Percentiles rank a stretch among this genome's conserved stretches.
Evolutionary conservation across 306 rosid species (phyloP).

Genomic region (Notholithocarpus densiflorus): DNA sequence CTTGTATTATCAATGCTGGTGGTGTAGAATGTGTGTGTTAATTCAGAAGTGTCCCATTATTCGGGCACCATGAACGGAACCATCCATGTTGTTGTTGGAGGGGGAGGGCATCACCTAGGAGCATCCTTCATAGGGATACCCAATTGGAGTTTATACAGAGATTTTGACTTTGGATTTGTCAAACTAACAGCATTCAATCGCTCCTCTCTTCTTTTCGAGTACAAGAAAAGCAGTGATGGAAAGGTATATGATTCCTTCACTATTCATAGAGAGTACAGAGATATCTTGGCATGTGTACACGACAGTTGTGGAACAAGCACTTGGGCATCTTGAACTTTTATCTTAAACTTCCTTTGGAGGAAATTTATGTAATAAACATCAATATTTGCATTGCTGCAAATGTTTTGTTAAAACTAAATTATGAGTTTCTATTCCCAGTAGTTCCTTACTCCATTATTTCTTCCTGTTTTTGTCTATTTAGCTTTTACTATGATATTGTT

Average conservation of each 20-base stretch:
- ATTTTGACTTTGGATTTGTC: slow-evolving; percentile 63
- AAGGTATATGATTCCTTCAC: slow-evolving; percentile 67
- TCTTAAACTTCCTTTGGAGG: background rate
- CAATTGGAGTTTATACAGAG: slow-evolving; percentile 68
- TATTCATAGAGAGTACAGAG: slow-evolving; percentile 59
- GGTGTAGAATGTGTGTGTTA: slow-evolving; percentile 66
- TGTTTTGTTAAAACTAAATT: too few species aligned
- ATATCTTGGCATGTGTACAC: slow-evolving; percentile 73
- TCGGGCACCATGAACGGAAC: slow-evolving; percentile 68
- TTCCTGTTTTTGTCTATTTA: too few species aligned
- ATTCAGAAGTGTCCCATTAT: slow-evolving; percentile 44
- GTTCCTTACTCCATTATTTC: background rate
- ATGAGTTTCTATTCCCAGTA: slow-evolving; percentile 26
- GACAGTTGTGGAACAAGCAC: slow-evolving; percentile 68
- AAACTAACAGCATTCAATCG: slow-evolving; percentile 83
- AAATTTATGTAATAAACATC: too few species aligned
- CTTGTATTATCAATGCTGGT: slow-evolving; percentile 1
- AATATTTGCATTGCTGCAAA: too few species aligned
- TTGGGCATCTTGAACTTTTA: slow-evolving; percentile 26
- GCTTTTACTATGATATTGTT: too few species aligned
- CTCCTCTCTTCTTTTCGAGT: slow-evolving; percentile 60
- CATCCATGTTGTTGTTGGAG: slow-evolving; percentile 78
- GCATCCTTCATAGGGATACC: slow-evolving; percentile 41
- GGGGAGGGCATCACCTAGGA: slow-evolving; percentile 64
- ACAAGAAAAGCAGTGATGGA: slow-evolving; percentile 79